These are phyloP conservation scores for Globisporangium polare DNA, from an alignment of 352 stramenopile species.

Conservation along the genomic window DNA sequence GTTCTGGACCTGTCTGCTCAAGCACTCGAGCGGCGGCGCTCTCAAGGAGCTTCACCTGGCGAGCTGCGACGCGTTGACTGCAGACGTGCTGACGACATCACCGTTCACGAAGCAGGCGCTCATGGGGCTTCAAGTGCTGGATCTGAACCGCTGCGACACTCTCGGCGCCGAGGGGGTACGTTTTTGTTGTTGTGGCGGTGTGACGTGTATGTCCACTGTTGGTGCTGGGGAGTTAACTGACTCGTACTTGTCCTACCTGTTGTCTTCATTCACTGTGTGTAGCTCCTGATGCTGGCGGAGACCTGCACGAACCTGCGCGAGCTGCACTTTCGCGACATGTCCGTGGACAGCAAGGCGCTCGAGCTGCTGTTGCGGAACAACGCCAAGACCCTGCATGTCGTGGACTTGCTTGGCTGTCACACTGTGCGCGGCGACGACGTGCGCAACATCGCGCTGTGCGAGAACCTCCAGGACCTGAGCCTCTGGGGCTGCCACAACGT, in stretches of 20 bases:
- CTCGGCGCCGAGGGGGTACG: conserved; percentile 41
- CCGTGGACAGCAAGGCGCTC: conserved; percentile 49
- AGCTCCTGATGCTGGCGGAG: conserved; percentile 33
- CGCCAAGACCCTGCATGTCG: conserved; percentile 38
- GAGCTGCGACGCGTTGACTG: conserved; percentile 42
- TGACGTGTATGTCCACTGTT: background rate
- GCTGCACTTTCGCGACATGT: conserved; percentile 69
- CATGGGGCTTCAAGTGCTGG: conserved; percentile 42
- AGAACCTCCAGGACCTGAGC: conserved; percentile 51
- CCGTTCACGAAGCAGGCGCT: conserved; percentile 25
- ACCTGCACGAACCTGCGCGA: conserved; percentile 50
- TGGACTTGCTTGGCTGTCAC: conserved; percentile 79
- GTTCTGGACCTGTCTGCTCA: conserved; percentile 63
- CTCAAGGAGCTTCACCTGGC: conserved; percentile 56
- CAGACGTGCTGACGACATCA: conserved; percentile 25
- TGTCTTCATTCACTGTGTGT: background rate
- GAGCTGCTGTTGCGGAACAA: conserved; percentile 46
- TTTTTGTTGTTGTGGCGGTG: background rate
- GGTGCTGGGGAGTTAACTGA: background rate
- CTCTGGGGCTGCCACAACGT: conserved; percentile 79
- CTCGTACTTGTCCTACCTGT: background rate
- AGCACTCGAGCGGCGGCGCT: conserved; percentile 18
- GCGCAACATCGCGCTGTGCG: conserved; percentile 34
- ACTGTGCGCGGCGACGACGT: conserved; percentile 55
- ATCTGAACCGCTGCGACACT: conserved; percentile 50